Conservation (phyloP, 78 protist genomes). For the Dictyostelium firmibasis region DNA sequence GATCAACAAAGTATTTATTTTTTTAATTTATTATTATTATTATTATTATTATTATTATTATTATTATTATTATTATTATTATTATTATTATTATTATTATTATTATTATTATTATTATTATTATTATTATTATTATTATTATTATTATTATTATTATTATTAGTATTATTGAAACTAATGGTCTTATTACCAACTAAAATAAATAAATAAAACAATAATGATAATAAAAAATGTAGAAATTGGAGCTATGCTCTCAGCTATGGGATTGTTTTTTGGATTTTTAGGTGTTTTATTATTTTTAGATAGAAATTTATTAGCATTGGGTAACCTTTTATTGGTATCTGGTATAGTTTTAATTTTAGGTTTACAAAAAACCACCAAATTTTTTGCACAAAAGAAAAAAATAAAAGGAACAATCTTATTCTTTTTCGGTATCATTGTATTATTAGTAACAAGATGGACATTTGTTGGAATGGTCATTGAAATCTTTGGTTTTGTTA, state of each 20-base stretch:
- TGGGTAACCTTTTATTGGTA: slow-evolving; percentile 88
- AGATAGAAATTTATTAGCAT: slow-evolving; percentile 86
- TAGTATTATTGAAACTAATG: too few species aligned
- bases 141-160: too few species aligned
- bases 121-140: background rate
- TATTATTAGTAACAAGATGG: slow-evolving; percentile 79
- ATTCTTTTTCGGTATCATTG: slow-evolving; percentile 84
- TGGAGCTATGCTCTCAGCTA: slow-evolving; percentile 87
- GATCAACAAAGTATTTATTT: slow-evolving; percentile 47
- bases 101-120: background rate
- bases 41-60: background rate
- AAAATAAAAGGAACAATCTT: slow-evolving; percentile 83
- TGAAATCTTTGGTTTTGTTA: slow-evolving; percentile 86
- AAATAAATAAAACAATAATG: background rate
- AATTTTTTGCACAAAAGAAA: slow-evolving; percentile 82
- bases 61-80: too few species aligned
- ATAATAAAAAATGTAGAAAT: slow-evolving; percentile 78
- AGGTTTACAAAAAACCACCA: slow-evolving; percentile 63
- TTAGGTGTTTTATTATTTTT: slow-evolving; percentile 86
- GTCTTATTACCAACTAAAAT: too few species aligned
- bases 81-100: too few species aligned
- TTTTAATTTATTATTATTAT: background rate
- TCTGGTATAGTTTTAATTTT: slow-evolving; percentile 81
- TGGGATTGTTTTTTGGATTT: slow-evolving; percentile 81
- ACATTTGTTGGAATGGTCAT: slow-evolving; percentile 60